Base-by-base conservation (phyloP, 2,329 filamentous ascomycete genomes). In the Neonectria sp. region DNA sequence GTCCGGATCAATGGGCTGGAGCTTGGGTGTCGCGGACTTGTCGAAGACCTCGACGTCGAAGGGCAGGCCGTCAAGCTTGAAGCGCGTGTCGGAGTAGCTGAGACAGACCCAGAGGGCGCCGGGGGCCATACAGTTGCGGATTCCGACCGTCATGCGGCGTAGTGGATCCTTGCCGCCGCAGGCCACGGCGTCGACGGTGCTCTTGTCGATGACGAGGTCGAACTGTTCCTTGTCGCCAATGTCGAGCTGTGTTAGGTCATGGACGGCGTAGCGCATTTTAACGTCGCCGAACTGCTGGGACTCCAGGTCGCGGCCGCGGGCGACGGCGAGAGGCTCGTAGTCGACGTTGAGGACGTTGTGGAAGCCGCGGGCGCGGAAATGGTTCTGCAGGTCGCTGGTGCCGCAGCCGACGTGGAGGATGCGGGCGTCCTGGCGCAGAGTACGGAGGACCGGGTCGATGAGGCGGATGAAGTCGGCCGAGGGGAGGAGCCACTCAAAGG, bases 321-420 rank as follows among this genome's bases (percentile, higher is more conserved):
- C 78, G 9, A 83, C 75, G 6, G 85, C 85, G 7, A 85, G 77
- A 5, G 85, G 84, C 71, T 86, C 85, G 68, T 84, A 87, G 74
- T 87, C 86, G 65, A 85, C 74, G 66, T 87, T 87, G 7, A 83
- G 84, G 21, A 87, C 77, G 69, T 83, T 71, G 3, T 59, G n/a
- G 67, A 84, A 84, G 2, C 84, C 84, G 9, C 75, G 75, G 5
- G 67, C 66, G 6, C 85, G 84, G n/a, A 87, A 76, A 67, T 82
- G 80, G 68, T 81, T 85, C 27, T 86, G 84, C 33, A 87, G 73
- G 67, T 86, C 84, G 74, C 85, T 87, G 7, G 84, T 87, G 13
- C 86, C 86, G 51, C 79, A 83, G 61, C 86, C 86, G 2, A 87
- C 69, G 49, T 87, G 83, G 6, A 87, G 79, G 68, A 87, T 82